Base-by-base conservation (phyloP, 371 early-diverging fungal genomes). In the Apophysomyces trapeziformis region DNA sequence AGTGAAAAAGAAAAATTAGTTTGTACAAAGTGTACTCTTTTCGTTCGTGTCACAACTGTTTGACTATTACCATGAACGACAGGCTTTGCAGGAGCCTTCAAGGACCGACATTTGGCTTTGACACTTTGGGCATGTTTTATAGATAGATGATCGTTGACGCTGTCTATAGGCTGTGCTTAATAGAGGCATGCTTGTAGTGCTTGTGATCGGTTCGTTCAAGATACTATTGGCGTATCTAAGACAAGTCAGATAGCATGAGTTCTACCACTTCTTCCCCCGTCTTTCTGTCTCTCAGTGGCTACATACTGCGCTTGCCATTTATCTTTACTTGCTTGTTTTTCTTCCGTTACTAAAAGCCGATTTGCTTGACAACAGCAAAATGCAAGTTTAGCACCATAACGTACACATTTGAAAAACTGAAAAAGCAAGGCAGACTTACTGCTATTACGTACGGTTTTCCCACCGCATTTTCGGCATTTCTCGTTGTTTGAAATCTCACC, bases 401-500 rank as follows among this genome's bases (percentile, higher is more conserved):
- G 38, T 26, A 26, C 32, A 3, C 2, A 26, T 1, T 26, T 1
- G 2, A 26, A 26, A 0, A 26, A 26, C 32, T 26, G 32, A 26
- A 37, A 38, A 5, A 8, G 50, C 21, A 47, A 5, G 13, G 16
- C 5, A 21, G 21, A 21, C 54, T 50, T 50, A 50, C 54, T 21
- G 54, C 54, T 50, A 26, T 61, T 78, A 85, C 85, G 78, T 41
- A 87, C 86, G 58, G 83, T 73, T 43, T 81, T 73, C 18, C 87
- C 87, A 43, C 87, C 86, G 66, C 87, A 87, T 73, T 80, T 82
- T 45, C 78, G 60, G 60, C 87, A 87, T 68, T 84, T 87, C 64
- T 79, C 79, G 18, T 68, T 74, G 39, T 71, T 57, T 35, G 79
- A 73, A 58, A 87, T 81, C 57, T 87, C 85, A 47, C 87, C 87